These are phyloP conservation scores for Talaromyces atroroseus DNA, from an alignment of 2,329 filamentous ascomycete genomes.

Conservation along the genomic window DNA sequence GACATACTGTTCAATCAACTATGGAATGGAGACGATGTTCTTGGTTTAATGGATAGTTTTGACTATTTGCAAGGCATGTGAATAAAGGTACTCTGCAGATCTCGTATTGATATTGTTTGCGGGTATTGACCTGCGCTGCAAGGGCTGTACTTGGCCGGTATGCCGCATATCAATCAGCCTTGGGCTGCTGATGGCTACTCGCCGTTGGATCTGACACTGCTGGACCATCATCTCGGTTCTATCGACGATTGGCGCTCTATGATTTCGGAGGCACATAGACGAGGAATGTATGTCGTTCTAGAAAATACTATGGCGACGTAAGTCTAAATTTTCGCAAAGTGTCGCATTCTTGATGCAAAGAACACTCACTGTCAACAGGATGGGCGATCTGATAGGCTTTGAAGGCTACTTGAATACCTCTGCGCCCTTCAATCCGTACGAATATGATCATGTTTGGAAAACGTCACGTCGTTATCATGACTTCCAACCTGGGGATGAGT, in stretches of 20 bases:
- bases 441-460: slow-evolving; percentile 55
- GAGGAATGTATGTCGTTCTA: slow-evolving; percentile 56
- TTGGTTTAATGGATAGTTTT: slow-evolving; percentile 49
- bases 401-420: slow-evolving; percentile 51
- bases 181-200: slow-evolving; percentile 55
- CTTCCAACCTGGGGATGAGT: slow-evolving; percentile 47
- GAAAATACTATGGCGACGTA: slow-evolving; percentile 57
- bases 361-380: slow-evolving; percentile 24
- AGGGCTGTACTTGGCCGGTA: slow-evolving; percentile 55
- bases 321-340: slow-evolving; percentile 14
- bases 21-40: slow-evolving; percentile 53
- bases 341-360: background rate
- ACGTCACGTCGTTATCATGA: slow-evolving; percentile 47
- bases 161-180: slow-evolving; percentile 54
- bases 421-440: slow-evolving; percentile 46
- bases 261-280: slow-evolving; percentile 50
- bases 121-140: slow-evolving; percentile 18
- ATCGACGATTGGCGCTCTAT: slow-evolving; percentile 50
- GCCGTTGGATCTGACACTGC: slow-evolving; percentile 53
- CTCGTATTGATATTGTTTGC: slow-evolving; percentile 3
- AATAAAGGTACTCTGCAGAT: slow-evolving; percentile 39
- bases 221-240: slow-evolving; percentile 55
- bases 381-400: slow-evolving; percentile 54
- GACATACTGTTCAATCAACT: slow-evolving; percentile 53
- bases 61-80: slow-evolving; percentile 58